These are phyloP conservation scores for Debaryomyces subglobosus DNA, from an alignment of 1,139 yeast species.

Conservation along the genomic window DNA sequence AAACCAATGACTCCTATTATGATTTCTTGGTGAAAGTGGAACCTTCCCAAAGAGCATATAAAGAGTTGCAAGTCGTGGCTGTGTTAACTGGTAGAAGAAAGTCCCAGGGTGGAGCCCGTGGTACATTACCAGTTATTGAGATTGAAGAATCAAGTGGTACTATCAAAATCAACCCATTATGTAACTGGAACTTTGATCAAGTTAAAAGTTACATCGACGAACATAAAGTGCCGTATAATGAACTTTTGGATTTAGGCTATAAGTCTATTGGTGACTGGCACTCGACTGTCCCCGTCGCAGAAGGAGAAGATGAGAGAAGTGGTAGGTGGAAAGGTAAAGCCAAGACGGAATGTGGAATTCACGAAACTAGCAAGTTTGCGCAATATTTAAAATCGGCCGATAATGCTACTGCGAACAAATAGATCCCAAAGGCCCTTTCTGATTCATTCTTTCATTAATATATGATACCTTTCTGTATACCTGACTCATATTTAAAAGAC, in stretches of 20 bases:
- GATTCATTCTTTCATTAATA: background rate
- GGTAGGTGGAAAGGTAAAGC: conserved; percentile 96
- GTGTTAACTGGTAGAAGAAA: conserved; percentile 92
- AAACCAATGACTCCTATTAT: conserved; percentile 74
- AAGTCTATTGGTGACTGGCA: conserved; percentile 96
- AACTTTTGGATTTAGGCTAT: conserved; percentile 80
- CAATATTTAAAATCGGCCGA: conserved; percentile 42
- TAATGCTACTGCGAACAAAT: background rate
- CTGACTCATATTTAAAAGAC: background rate
- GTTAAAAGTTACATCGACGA: conserved; percentile 71
- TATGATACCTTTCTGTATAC: background rate
- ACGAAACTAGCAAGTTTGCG: conserved; percentile 73
- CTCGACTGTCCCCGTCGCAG: conserved; percentile 85
- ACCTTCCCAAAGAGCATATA: conserved; percentile 86
- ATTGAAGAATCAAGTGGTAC: conserved; percentile 68
- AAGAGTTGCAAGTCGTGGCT: conserved; percentile 69
- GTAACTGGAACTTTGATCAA: conserved; percentile 76
- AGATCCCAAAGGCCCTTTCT: background rate
- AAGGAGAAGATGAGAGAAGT: conserved; percentile 92
- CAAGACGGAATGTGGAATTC: conserved; percentile 97
- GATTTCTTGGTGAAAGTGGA: conserved; percentile 92
- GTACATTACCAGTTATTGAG: conserved; percentile 75
- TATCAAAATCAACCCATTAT: conserved; percentile 86
- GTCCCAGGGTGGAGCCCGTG: conserved; percentile 87
- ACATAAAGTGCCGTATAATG: conserved; percentile 82